Percentiles rank a stretch among this genome's conserved stretches.
Evolutionary conservation across 768 basidiomycete genomes (phyloP).

Genomic region (Boletus rubropictus): DNA sequence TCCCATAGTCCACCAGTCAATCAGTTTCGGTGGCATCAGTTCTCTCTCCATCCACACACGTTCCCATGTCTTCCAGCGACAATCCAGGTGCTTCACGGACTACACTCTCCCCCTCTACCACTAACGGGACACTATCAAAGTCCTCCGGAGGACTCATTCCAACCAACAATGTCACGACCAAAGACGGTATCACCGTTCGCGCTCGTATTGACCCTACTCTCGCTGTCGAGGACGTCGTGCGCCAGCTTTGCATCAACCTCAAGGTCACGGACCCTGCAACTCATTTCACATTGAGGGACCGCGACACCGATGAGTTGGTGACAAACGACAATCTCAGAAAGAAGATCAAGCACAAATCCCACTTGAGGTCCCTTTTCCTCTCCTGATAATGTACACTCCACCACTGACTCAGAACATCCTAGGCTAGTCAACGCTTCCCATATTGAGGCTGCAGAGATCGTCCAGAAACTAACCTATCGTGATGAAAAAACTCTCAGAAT

Average conservation of each 20-base stretch:
- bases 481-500: constrained; percentile 60
- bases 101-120: constrained; percentile 22
- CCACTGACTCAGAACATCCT: constrained; percentile 1
- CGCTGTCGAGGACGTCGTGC: constrained; percentile 78
- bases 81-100: constrained; percentile 29
- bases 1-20: background rate
- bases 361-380: constrained; percentile 57
- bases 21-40: background rate
- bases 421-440: constrained; percentile 78
- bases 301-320: constrained; percentile 72
- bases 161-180: constrained; percentile 79
- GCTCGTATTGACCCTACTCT: constrained; percentile 82
- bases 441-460: constrained; percentile 73
- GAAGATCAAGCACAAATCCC: constrained; percentile 73
- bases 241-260: constrained; percentile 75
- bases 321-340: constrained; percentile 82
- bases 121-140: constrained; percentile 35
- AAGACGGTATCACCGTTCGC: constrained; percentile 68
- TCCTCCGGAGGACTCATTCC: constrained; percentile 54
- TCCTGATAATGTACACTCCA: background rate
- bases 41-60: background rate
- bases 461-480: constrained; percentile 56
- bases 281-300: constrained; percentile 72
- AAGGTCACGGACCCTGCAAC: constrained; percentile 69
- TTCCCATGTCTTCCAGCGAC: constrained; percentile 27